Percentiles rank a stretch among this genome's conserved stretches.
phyloP scores from a whole-genome alignment of 352 stramenopile species.

The Globisporangium viniferum region DNA sequence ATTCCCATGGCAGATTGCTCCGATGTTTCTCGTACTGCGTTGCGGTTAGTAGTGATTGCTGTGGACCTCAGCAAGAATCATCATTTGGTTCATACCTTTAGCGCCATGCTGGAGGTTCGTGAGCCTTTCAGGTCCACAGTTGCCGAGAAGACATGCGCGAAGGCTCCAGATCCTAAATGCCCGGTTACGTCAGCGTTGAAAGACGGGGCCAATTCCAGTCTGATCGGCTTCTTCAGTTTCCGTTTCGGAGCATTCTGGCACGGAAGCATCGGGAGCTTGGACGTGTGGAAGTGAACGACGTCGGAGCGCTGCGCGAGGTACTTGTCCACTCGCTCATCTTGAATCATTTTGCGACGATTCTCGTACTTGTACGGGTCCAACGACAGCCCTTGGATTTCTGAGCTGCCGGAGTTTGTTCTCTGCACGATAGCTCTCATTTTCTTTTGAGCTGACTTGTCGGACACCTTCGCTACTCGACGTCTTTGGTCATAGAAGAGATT shows the following conservation, averaged over 20 bases:
- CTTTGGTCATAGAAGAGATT: constrained; percentile 11
- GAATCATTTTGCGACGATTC: constrained; percentile 46
- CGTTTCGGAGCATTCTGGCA: constrained; percentile 38
- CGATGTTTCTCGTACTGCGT: constrained; percentile 68
- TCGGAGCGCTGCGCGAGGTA: constrained; percentile 44
- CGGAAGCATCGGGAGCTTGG: constrained; percentile 45
- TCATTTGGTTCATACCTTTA: constrained; percentile 46
- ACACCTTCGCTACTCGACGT: constrained; percentile 1
- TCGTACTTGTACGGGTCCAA: constrained; percentile 59
- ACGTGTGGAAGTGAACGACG: constrained; percentile 49
- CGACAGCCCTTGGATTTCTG: constrained; percentile 1
- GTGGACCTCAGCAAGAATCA: background rate
- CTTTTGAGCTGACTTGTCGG: constrained; percentile 1
- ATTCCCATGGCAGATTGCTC: constrained; percentile 77
- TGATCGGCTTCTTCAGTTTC: constrained; percentile 57
- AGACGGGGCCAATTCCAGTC: constrained; percentile 30
- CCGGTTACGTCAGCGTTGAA: constrained; percentile 43
- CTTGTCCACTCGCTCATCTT: constrained; percentile 31
- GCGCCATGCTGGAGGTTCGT: constrained; percentile 32
- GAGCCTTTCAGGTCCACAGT: constrained; percentile 27
- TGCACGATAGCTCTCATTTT: constrained; percentile 8
- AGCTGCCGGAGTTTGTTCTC: constrained; percentile 4
- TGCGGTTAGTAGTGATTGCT: background rate
- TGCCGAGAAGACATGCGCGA: constrained; percentile 71
- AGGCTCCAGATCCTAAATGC: constrained; percentile 68